A percentile compares a stretch with the other conserved stretches of the same genome.
Evolutionary conservation across 78 protist genomes (phyloP).

Genomic region (Tieghemostelium lacteum): DNA sequence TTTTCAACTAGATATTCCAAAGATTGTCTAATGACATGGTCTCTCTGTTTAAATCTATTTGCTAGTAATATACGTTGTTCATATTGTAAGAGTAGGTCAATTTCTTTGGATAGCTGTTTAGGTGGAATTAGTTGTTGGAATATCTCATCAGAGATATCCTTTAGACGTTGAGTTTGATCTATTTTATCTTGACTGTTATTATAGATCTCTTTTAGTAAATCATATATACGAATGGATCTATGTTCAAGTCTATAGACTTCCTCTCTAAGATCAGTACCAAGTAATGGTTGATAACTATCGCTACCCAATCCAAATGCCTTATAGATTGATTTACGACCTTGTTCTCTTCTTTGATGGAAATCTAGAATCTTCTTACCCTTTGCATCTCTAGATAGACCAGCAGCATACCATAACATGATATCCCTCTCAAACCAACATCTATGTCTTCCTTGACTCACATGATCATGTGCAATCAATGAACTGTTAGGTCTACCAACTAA

Average conservation of each 20-base stretch:
- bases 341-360: slow-evolving; percentile 2
- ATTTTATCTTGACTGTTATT: neutral
- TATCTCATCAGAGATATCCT: neutral
- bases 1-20: slow-evolving; percentile 16
- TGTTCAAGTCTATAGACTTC: slow-evolving; percentile 44
- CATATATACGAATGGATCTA: slow-evolving; percentile 29
- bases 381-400: slow-evolving; percentile 34
- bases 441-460: slow-evolving; percentile 67
- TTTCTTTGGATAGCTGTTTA: slow-evolving; percentile 15
- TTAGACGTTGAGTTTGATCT: neutral
- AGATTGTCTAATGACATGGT: slow-evolving; percentile 32
- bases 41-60: slow-evolving; percentile 45
- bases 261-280: slow-evolving; percentile 58
- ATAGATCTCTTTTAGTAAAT: slow-evolving; percentile 10
- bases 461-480: slow-evolving; percentile 31
- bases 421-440: slow-evolving; percentile 77
- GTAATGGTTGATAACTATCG: slow-evolving; percentile 44
- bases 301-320: slow-evolving; percentile 70
- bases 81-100: slow-evolving; percentile 53
- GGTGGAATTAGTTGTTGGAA: neutral
- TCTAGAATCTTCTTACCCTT: slow-evolving; percentile 9
- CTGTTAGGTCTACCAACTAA: slow-evolving; percentile 73
- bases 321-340: slow-evolving; percentile 52
- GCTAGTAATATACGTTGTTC: slow-evolving; percentile 69
- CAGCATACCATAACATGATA: slow-evolving; percentile 74